These are phyloP conservation scores for Leishmania mexicana DNA, from an alignment of 208 protist species.

Conservation along the genomic window DNA sequence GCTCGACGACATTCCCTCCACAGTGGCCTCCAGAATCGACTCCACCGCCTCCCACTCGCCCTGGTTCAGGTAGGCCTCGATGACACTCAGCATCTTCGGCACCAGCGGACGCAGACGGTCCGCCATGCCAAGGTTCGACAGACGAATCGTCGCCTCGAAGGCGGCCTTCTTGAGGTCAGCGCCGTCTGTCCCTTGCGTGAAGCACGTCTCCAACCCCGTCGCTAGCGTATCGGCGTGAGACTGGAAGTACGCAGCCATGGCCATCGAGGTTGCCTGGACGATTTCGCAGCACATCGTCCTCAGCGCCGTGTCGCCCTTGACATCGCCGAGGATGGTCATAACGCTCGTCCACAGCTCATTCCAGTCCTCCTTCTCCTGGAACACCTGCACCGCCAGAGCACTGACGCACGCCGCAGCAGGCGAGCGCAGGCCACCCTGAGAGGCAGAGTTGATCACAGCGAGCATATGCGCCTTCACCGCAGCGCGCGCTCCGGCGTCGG, in stretches of 20 bases:
- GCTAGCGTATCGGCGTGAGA: slow-evolving; percentile 43
- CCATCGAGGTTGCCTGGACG: slow-evolving; percentile 49
- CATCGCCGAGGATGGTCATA: slow-evolving; percentile 59
- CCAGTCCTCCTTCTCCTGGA: slow-evolving; percentile 69
- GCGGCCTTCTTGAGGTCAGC: slow-evolving; percentile 54
- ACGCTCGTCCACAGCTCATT: slow-evolving; percentile 75
- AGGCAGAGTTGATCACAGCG: slow-evolving; percentile 58
- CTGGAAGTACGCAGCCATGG: slow-evolving; percentile 61
- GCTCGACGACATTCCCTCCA: slow-evolving; percentile 56
- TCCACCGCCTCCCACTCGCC: slow-evolving; percentile 68
- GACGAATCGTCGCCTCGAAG: slow-evolving; percentile 62
- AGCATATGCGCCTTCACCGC: slow-evolving; percentile 60
- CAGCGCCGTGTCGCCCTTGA: slow-evolving; percentile 42
- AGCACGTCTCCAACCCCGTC: slow-evolving; percentile 59
- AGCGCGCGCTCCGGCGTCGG: slow-evolving; percentile 49
- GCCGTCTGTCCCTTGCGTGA: slow-evolving; percentile 29
- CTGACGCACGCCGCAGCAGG: slow-evolving; percentile 80
- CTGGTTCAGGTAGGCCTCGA: slow-evolving; percentile 68
- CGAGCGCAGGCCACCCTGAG: slow-evolving; percentile 50
- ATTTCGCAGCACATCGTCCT: slow-evolving; percentile 85
- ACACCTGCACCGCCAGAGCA: slow-evolving; percentile 67
- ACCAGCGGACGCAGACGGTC: slow-evolving; percentile 56
- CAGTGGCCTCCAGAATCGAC: slow-evolving; percentile 51
- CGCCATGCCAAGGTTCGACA: slow-evolving; percentile 44
- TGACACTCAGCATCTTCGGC: slow-evolving; percentile 62